These are phyloP conservation scores for Gaeumannomyces sp. DNA, from an alignment of 2,329 filamentous ascomycete species.

Conservation along the genomic window DNA sequence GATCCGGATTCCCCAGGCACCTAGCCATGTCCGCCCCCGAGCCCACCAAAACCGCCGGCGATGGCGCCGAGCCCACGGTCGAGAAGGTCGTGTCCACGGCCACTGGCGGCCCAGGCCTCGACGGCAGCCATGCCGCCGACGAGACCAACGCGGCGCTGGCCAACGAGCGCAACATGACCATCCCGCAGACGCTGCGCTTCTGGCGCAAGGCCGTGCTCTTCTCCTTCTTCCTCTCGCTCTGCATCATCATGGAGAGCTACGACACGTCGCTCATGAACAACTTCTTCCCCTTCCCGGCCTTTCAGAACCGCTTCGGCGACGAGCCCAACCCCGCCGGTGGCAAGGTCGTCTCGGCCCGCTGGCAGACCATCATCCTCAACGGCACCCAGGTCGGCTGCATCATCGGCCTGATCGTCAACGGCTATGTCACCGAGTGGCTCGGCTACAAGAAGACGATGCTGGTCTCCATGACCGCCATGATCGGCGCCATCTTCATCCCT, in stretches of 20 bases:
- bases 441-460: slow-evolving; percentile 47
- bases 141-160: slow-evolving; percentile 3
- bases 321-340: slow-evolving; percentile 24
- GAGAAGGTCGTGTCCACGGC: slow-evolving; percentile 1
- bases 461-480: slow-evolving; percentile 37
- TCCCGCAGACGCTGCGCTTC: slow-evolving; percentile 6
- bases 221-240: slow-evolving; percentile 16
- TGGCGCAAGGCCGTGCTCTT: slow-evolving; percentile 16
- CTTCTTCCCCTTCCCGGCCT: slow-evolving; percentile 15
- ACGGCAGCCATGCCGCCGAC: neutral
- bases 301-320: slow-evolving; percentile 22
- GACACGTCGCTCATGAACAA: slow-evolving; percentile 7
- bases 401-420: slow-evolving; percentile 46
- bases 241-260: slow-evolving; percentile 17
- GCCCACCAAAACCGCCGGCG: neutral
- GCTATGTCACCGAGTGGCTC: slow-evolving; percentile 42
- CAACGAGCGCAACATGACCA: slow-evolving; percentile 8
- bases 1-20: too few species aligned
- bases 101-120: too few species aligned
- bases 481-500: slow-evolving; percentile 35
- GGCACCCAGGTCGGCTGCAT: slow-evolving; percentile 50
- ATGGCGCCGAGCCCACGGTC: neutral
- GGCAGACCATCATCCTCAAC: slow-evolving; percentile 52
- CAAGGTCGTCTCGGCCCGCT: slow-evolving; percentile 38
- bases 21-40: neutral